A percentile compares a stretch with the other conserved stretches of the same genome.
These are phyloP conservation scores for Violaceomyces palustris DNA, from an alignment of 1,284 basidiomycete species.

Conservation along the genomic window DNA sequence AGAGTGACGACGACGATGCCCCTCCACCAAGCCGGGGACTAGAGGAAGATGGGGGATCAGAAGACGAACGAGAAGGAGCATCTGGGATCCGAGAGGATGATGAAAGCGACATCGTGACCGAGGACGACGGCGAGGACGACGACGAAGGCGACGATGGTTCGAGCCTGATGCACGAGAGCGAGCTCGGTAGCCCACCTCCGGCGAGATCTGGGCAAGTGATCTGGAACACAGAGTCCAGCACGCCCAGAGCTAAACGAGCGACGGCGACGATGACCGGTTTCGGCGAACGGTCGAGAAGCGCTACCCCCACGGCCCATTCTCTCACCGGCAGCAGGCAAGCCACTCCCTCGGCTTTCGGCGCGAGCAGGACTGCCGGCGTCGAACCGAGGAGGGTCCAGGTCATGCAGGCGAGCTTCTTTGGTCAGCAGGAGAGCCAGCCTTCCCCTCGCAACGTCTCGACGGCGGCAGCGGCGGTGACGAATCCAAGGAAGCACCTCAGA, in stretches of 20 bases:
- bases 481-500: background rate
- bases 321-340: too few relatives aligned
- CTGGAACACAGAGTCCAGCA: background rate
- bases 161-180: constrained; percentile 10
- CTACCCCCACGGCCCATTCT: background rate
- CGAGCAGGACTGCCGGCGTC: constrained; percentile 13
- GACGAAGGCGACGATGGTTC: constrained; percentile 1
- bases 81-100: too few relatives aligned
- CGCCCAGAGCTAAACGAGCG: background rate
- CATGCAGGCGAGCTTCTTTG: constrained; percentile 53
- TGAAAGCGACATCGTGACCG: too few relatives aligned
- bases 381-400: constrained; percentile 48
- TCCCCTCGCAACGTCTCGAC: background rate
- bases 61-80: too few relatives aligned
- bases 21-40: constrained; percentile 27
- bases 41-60: constrained; percentile 11
- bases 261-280: too few relatives aligned
- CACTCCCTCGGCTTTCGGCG: constrained; percentile 11
- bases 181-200: constrained; percentile 1
- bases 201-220: background rate
- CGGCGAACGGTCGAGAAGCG: background rate
- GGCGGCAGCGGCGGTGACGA: background rate
- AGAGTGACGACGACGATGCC: constrained; percentile 22
- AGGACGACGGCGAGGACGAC: constrained; percentile 15
- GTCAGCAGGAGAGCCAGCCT: constrained; percentile 35